These are phyloP conservation scores for Plasmodium falciparum DNA, from an alignment of 169 alveolate genomes.

Conservation along the genomic window DNA sequence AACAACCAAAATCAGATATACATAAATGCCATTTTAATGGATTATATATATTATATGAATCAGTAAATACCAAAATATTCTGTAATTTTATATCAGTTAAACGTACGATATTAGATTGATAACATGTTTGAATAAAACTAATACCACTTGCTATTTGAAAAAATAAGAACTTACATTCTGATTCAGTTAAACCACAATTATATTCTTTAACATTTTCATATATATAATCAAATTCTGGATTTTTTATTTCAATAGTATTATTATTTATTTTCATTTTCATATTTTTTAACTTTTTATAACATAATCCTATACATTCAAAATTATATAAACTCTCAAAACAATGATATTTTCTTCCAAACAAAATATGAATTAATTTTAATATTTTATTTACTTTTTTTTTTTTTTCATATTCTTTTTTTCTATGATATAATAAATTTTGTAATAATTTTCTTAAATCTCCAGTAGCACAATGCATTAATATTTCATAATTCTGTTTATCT, in stretches of 20 bases:
- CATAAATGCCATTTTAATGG: slow-evolving; percentile 84
- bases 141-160: slow-evolving; percentile 83
- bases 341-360: slow-evolving; percentile 55
- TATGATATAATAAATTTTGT: slow-evolving; percentile 66
- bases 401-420: slow-evolving; percentile 73
- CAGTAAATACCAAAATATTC: slow-evolving; percentile 83
- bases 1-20: slow-evolving; percentile 87
- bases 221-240: slow-evolving; percentile 42
- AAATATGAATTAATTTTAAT: slow-evolving; percentile 56
- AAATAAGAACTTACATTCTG: slow-evolving; percentile 82
- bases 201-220: slow-evolving; percentile 56
- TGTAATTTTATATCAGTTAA: slow-evolving; percentile 84
- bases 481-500: slow-evolving; percentile 77
- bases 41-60: slow-evolving; percentile 75
- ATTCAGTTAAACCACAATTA: slow-evolving; percentile 82
- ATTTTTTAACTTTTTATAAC: slow-evolving; percentile 69
- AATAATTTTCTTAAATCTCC: slow-evolving; percentile 81
- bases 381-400: slow-evolving; percentile 67
- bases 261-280: slow-evolving; percentile 57
- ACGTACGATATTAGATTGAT: slow-evolving; percentile 84
- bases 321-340: slow-evolving; percentile 42
- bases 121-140: slow-evolving; percentile 83
- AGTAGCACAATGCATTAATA: slow-evolving; percentile 86
- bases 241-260: slow-evolving; percentile 26
- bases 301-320: slow-evolving; percentile 43